Evolutionary conservation across 306 rosid species (phyloP), one percentile per base, ranked within the genome.

Genomic region (Oemleria cerasiformis): DNA sequence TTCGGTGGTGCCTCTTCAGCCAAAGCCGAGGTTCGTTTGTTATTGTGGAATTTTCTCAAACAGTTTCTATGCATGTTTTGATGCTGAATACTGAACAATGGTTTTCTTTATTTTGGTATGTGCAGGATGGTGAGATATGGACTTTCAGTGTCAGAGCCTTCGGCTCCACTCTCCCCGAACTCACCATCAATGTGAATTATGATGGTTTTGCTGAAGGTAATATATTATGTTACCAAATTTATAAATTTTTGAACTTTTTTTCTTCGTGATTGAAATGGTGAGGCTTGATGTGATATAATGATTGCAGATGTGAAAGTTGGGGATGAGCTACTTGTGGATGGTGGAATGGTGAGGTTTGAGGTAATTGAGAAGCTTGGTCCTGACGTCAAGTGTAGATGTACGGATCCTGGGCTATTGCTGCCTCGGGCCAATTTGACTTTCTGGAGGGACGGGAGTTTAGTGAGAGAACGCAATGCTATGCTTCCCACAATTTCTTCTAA

Each of bases 301-400:
- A 6, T 13, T 34, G 20, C 82, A 95, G 97, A 95, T 72, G 92
- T 95, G 68, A 81, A 83, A 75, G 92, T 92, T 47, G 99, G 99
- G 49, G 99, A 95, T 81, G 99, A 95, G 19, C 96, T 95, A 66
- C 85, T 95, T 65, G 96, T 95, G 75, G 99, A 95, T 63, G 99
- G 99, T 60, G 99, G 99, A 51, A 95, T 91, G 99, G 99, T 95
- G 79, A 91, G 99, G 82, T 95, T 95, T 73, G 99, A 95, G 74
- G 99, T 95, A 65, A 83, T 91, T 63, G 92, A 91, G 77, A 95
- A 91, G 82, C 82, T 95, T 72, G 99, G 99, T 62, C 99, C 99
- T 0, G 99, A 95, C 83, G 99, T 95, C 25, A 89, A 95, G 80
- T 95, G 99, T 73, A 84, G 34, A 42, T 95, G 99, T 73, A 95